phyloP scores from a whole-genome alignment of 129 eudicot genomes.

The Lonicera japonica region DNA sequence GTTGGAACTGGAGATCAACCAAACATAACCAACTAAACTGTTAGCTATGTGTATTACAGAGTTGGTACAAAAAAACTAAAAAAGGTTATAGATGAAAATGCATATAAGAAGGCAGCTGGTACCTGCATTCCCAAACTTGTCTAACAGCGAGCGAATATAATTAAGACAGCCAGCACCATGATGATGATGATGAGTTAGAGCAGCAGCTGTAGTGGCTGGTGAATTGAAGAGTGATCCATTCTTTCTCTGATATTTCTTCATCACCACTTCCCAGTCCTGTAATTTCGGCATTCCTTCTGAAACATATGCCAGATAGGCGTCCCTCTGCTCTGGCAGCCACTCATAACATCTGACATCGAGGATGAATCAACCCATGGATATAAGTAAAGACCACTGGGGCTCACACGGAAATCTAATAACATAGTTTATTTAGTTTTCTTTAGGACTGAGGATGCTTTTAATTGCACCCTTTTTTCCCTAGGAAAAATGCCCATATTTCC shows the following conservation, averaged over 20 bases:
- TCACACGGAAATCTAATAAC: not conserved
- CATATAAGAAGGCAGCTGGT: not conserved
- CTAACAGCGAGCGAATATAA: slow-evolving; percentile 50
- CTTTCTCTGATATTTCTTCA: slow-evolving; percentile 65
- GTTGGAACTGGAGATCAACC: slow-evolving; percentile 61
- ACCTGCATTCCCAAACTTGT: slow-evolving; percentile 88
- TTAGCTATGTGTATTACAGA: slow-evolving; percentile 6
- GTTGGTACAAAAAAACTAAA: slow-evolving; percentile 8
- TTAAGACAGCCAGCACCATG: slow-evolving; percentile 42
- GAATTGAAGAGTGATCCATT: slow-evolving; percentile 84
- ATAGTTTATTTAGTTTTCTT: not conserved
- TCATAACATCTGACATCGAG: slow-evolving; percentile 34
- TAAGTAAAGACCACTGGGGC: not conserved
- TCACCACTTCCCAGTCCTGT: slow-evolving; percentile 60
- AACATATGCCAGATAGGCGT: slow-evolving; percentile 59
- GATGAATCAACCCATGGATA: not conserved
- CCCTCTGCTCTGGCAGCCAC: slow-evolving; percentile 25
- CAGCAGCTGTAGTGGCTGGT: slow-evolving; percentile 90
- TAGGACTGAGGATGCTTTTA: not conserved
- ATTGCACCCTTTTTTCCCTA: too few species aligned
- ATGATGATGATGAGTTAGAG: slow-evolving; percentile 31
- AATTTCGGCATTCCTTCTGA: slow-evolving; percentile 65
- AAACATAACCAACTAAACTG: not conserved
- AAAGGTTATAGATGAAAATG: not conserved
- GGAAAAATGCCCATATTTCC: too few species aligned